Evolutionary conservation across 169 alveolate genomes (phyloP).

Genomic region (Plasmodium coatneyi): DNA sequence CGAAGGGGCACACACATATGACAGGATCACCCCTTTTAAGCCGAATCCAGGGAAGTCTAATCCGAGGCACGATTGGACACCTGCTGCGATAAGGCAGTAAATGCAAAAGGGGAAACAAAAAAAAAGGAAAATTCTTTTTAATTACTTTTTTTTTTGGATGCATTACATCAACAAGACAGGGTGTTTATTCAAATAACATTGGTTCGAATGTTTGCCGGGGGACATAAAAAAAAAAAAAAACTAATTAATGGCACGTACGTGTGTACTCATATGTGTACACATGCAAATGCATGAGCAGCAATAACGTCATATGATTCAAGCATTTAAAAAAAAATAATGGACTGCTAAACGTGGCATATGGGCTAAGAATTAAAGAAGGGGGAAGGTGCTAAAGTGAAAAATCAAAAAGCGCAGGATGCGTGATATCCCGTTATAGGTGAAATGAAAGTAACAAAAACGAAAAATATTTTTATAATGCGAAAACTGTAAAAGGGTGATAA

Average conservation of each 20-base stretch:
- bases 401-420: background rate
- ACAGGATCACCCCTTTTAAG: background rate
- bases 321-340: background rate
- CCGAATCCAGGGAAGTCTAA: background rate
- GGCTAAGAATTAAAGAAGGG: background rate
- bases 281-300: background rate
- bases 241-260: background rate
- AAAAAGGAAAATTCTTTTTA: background rate
- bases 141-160: background rate
- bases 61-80: background rate
- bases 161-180: conserved; percentile 3
- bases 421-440: background rate
- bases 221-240: background rate
- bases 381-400: background rate
- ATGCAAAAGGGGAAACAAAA: background rate
- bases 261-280: background rate
- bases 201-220: background rate
- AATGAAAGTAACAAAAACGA: background rate
- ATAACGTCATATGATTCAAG: background rate
- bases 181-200: background rate
- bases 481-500: background rate
- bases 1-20: background rate
- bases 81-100: background rate
- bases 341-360: background rate
- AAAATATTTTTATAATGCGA: background rate